Base-by-base conservation (phyloP, 257 asterid species). In the Leptodermis oblonga region DNA sequence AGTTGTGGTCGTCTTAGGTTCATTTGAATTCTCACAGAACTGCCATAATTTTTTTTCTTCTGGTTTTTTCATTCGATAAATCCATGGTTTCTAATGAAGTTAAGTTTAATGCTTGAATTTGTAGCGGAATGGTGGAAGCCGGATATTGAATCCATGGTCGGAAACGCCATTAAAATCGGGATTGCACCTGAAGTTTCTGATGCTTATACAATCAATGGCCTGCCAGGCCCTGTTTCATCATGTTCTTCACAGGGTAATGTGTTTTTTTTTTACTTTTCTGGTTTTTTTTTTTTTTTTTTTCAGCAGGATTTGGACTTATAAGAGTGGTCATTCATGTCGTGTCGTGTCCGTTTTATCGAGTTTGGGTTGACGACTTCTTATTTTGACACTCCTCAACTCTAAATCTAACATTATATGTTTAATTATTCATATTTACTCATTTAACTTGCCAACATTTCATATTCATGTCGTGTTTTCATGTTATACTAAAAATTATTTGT, bases 111-210 rank as follows among this genome's bases (percentile, higher is more conserved):
- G 62, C 43, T 5, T 18, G 23, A 12, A 63, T 48, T 43, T 74
- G 59, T 28, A 88, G 97, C 89, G 20, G 97, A 91, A 69, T 91
- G 96, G 96, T 91, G 97, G 97, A 91, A 87, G 33, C 72, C 88
- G 36, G 96, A 91, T 69, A 89, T 91, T 67, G 96, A 91, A 70
- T 70, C 65, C n/a, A 85, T 91, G 68, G 54, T 91, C 67, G 70
- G 81, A 68, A 70, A 63, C 25, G 95, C 91, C 4, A 75, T 74
- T 83, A 55, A 69, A 43, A 73, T 78, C 20, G 97, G 97, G 17
- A 37, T 43, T 68, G 80, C 92, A 20, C 92, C 96, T 26, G 81
- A 84, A 14, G 87, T 87, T 30, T 91, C 97, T 1, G 91, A 91
- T 80, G 89, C 96, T 37, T 85, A 88, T 77, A 91, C 97, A 0